These are phyloP conservation scores for Fusarium lateritium DNA, from an alignment of 2,329 filamentous ascomycete species.

Conservation along the genomic window DNA sequence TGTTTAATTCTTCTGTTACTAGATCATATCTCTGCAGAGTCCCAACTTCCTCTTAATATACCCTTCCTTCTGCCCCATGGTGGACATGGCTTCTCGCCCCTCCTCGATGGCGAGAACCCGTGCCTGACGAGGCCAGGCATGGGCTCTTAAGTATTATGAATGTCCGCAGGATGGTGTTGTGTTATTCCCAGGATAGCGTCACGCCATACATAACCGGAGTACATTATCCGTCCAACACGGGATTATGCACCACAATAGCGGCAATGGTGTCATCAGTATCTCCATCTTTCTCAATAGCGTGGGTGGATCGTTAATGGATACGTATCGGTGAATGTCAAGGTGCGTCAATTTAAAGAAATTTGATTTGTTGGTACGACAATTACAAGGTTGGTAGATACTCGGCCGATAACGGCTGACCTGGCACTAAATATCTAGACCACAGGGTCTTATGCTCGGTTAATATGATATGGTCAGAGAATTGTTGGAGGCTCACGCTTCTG, in stretches of 20 bases:
- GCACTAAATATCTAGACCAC: too few relatives aligned
- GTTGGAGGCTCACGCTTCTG: background rate
- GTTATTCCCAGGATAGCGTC: background rate
- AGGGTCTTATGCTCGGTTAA: background rate
- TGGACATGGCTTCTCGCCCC: background rate
- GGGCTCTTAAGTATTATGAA: background rate
- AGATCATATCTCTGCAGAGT: background rate
- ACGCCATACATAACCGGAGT: background rate
- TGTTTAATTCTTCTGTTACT: background rate
- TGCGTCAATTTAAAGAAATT: background rate
- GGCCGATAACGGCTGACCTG: background rate
- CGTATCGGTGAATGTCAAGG: background rate
- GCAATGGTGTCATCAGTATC: background rate
- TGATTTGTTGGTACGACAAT: background rate
- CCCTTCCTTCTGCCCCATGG: background rate
- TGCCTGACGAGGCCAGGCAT: constrained; percentile 1
- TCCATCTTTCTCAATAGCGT: background rate
- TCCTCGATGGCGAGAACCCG: background rate
- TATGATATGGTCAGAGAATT: background rate
- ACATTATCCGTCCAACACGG: background rate
- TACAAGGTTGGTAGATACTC: background rate
- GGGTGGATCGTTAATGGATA: background rate
- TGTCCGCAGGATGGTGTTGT: background rate
- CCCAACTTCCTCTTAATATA: background rate
- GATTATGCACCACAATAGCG: background rate